Evolutionary conservation across 257 asterid genomes (phyloP).

Genomic region (Linderniella brevidens): DNA sequence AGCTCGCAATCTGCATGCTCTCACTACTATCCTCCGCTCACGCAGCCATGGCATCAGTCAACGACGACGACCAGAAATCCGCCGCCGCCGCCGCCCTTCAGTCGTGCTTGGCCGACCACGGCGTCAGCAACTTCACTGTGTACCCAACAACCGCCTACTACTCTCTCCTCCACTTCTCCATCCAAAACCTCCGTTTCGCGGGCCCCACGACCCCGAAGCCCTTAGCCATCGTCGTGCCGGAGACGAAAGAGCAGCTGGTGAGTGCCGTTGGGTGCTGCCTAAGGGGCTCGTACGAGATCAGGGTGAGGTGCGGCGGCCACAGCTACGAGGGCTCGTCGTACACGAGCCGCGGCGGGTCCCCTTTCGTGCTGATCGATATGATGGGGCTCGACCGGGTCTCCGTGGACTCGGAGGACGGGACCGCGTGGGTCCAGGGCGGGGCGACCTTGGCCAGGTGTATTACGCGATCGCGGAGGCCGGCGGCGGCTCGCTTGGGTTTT

Average conservation of each 20-base stretch:
- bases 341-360: no score
- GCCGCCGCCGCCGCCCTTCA: conserved; percentile 7
- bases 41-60: no score
- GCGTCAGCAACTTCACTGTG: conserved; percentile 29
- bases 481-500: conserved; percentile 24
- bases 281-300: conserved; percentile 23
- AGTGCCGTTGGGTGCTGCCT: conserved; percentile 30
- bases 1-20: no score
- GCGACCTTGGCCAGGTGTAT: conserved; percentile 52
- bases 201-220: conserved; percentile 36
- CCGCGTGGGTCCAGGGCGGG: conserved; percentile 64
- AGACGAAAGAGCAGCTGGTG: conserved; percentile 31
- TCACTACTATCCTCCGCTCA: no score
- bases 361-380: conserved; percentile 49
- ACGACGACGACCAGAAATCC: no score
- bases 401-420: conserved; percentile 20
- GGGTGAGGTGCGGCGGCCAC: conserved; percentile 71
- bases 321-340: conserved; percentile 85
- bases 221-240: conserved; percentile 36
- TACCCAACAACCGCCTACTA: conserved; percentile 22
- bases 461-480: conserved; percentile 27
- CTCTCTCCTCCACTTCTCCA: conserved; percentile 46
- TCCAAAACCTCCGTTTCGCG: conserved; percentile 44
- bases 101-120: conserved; percentile 27
- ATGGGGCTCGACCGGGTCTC: conserved; percentile 28